phyloP scores from a whole-genome alignment of 73 alveolate genomes.

The Diophrys sp. region DNA sequence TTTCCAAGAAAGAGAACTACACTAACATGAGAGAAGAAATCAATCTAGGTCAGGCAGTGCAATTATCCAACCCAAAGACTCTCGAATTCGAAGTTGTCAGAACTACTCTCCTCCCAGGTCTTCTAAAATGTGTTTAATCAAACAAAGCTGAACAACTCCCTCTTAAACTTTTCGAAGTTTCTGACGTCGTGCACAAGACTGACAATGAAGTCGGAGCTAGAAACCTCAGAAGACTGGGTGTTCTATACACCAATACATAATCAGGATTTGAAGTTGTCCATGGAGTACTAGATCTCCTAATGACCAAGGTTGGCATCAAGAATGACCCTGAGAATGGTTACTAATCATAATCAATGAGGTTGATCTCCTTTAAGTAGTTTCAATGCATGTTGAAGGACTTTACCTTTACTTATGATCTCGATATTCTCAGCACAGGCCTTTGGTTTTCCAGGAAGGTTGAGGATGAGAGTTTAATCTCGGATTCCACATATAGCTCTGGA shows the following conservation, averaged over 20 bases:
- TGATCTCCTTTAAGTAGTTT: too few species aligned
- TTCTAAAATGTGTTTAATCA: constrained; percentile 59
- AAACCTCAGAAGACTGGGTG: constrained; percentile 80
- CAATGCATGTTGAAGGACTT: too few species aligned
- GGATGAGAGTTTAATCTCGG: constrained; percentile 45
- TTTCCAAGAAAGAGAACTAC: constrained; percentile 83
- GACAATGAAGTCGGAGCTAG: constrained; percentile 83
- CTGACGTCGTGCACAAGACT: constrained; percentile 89
- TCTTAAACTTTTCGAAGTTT: constrained; percentile 84
- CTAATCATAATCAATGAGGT: too few species aligned
- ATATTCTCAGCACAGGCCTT: constrained; percentile 55
- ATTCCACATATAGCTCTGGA: constrained; percentile 59
- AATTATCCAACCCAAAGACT: constrained; percentile 50
- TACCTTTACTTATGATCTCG: constrained; percentile 18
- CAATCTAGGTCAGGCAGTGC: constrained; percentile 55
- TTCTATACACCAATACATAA: constrained; percentile 61
- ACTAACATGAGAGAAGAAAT: constrained; percentile 57
- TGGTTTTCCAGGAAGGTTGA: constrained; percentile 63
- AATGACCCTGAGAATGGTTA: constrained; percentile 54
- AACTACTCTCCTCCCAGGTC: constrained; percentile 95
- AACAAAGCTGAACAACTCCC: constrained; percentile 68
- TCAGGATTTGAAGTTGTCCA: constrained; percentile 88
- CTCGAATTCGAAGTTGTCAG: constrained; percentile 83
- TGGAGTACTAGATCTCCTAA: constrained; percentile 90
- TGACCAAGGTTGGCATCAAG: constrained; percentile 83